phyloP scores from a whole-genome alignment of 2,329 filamentous ascomycete species.

The Sclerotinia trifoliorum region DNA sequence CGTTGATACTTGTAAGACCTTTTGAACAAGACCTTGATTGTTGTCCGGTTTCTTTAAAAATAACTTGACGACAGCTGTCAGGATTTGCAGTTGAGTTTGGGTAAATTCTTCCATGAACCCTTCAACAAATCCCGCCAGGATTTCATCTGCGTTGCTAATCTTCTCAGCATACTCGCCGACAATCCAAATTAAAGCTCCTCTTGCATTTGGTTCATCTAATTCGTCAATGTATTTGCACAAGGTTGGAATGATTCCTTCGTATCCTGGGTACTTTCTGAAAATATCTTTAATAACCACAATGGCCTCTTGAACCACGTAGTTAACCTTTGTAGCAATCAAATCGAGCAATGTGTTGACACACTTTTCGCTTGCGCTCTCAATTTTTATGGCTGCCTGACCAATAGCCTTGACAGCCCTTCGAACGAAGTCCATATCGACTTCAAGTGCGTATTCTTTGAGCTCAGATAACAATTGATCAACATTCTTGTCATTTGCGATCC shows the following conservation, averaged over 20 bases:
- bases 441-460: conserved; percentile 93
- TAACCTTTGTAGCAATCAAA: conserved; percentile 94
- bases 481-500: conserved; percentile 96
- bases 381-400: conserved; percentile 97
- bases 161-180: conserved; percentile 99
- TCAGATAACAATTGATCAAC: conserved; percentile 93
- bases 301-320: conserved; percentile 98
- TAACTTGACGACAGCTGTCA: conserved; percentile 95
- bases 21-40: conserved; percentile 87
- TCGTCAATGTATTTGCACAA: conserved; percentile 97
- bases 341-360: conserved; percentile 93
- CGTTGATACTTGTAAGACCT: conserved; percentile 88
- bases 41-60: conserved; percentile 96
- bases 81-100: conserved; percentile 96
- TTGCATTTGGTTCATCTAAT: conserved; percentile 86
- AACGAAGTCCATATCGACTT: conserved; percentile 99
- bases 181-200: conserved; percentile 95
- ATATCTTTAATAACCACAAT: conserved; percentile 99
- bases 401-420: conserved; percentile 92
- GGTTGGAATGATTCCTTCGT: conserved; percentile 95
- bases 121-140: conserved; percentile 86
- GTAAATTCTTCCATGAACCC: conserved; percentile 95
- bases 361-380: conserved; percentile 90
- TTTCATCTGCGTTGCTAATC: conserved; percentile 97
- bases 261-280: conserved; percentile 93